Base-by-base conservation (phyloP, 2,329 filamentous ascomycete species). In the Botrytis galanthina region DNA sequence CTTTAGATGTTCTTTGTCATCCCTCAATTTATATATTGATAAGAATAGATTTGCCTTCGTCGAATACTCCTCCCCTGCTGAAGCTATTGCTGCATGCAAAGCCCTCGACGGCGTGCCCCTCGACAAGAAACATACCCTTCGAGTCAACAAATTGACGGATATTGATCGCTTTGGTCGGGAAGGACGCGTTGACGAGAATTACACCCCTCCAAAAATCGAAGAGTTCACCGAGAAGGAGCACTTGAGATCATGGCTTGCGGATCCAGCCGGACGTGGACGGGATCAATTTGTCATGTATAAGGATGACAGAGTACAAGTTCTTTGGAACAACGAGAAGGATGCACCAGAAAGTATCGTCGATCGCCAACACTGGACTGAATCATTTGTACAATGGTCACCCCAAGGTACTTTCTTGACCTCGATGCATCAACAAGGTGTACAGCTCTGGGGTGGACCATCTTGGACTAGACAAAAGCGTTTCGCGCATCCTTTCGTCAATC, bases 311-410 rank as follows among this genome's bases (percentile, higher is more conserved):
- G 96, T 99, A 54, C 95, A 94, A 74, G 92, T 99, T 9, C 97
- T 93, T 87, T 99, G 95, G 95, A 98, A 98, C 86, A 97, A 97
- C 87, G 96, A 97, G 85, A 95, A 92, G 84, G 95, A 98, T 75
- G 84, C 87, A 35, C 94, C 95, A 7, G 96, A 99, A 83, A 90
- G 89, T 76, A 89, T 98, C 54, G 93, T 99, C 73, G 95, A 98
- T 81, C 92, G 96, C 78, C 91, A 92, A 80, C 93, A 97, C 87
- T 99, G 96, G 96, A 99, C 96, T 75, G 96, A 99, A 84, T 93
- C 93, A 54, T 99, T 99, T 82, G 92, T 99, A 69, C 94, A 97
- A 85, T 99, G 96, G 96, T 98, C 96, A 73, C 96, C 96, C 61
- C 90, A 93, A 78, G 96, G 96, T 78, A 98, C 95, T 72, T 99